Evolutionary conservation across 805 yeast genomes (phyloP), one percentile per base, ranked within the genome.

Genomic region (Spathaspora passalidarum): DNA sequence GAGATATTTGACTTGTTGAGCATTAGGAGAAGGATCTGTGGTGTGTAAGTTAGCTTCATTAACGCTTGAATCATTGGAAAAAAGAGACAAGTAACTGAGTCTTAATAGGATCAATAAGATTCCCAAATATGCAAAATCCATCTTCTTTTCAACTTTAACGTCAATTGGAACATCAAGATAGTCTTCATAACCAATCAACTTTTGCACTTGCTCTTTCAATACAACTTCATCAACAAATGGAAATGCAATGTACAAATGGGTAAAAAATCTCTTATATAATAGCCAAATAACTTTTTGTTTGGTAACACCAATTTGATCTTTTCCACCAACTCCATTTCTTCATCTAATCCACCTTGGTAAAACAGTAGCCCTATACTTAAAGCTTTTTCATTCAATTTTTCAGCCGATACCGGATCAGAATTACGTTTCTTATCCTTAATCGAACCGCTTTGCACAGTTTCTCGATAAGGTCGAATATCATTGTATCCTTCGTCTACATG

Each of bases 171-270:
- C 57, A 23, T 65, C 70, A 16, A 52, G 49, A 49, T 54, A 48
- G 19, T 21, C 22, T 37, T 48, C 48, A 38, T 29, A 21, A 10
- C 47, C 50, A 44, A 48, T 44, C 19, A 48, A 45, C 35, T 44
- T 44, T 23, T 44, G 45, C n/a, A 48, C 2, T 29, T 44, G 44
- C 23, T 45, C 56, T 17, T 54, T 56, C 41, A 75, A 75, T 29
- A 51, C 50, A 11, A 48, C 54, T 48, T 68, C 66, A 48, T 74
- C 78, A 11, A 77, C 39, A 43, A 57, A 68, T 1, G 81, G 81
- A 49, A 66, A 60, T 49, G 68, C 72, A 0, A 78, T 73, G 51
- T 75, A 73, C 5, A 75, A 56, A 47, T 60, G 62, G 21, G 59
- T 56, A 57, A 72, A 76, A 53, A 68, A 78, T 8, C 79, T 50